Evolutionary conservation across 2,329 filamentous ascomycete genomes (phyloP).

Genomic region (Pseudocercospora pini-densiflorae): DNA sequence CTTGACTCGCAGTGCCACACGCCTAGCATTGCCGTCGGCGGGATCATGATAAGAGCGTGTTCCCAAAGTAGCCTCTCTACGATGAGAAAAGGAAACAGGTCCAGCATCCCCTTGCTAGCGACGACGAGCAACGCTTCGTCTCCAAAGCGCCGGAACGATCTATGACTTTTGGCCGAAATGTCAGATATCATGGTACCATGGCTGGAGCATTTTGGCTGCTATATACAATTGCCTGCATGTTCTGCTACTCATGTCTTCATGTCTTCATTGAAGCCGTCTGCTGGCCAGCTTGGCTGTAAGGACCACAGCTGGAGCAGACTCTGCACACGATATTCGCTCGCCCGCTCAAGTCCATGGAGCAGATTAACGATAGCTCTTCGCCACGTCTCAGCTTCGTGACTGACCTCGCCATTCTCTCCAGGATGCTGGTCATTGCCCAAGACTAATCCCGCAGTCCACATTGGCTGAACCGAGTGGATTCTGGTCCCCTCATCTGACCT

Average conservation of each 20-base stretch:
- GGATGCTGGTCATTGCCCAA: constrained; percentile 49
- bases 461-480: constrained; percentile 61
- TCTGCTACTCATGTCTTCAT: not conserved
- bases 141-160: not conserved
- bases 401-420: constrained; percentile 25
- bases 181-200: not conserved
- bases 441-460: constrained; percentile 67
- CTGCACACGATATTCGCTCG: constrained; percentile 63
- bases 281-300: constrained; percentile 26
- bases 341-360: constrained; percentile 64
- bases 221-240: not conserved
- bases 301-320: constrained; percentile 57
- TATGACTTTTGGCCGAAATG: not conserved
- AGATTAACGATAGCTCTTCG: constrained; percentile 60
- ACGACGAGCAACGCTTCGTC: not conserved
- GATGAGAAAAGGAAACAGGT: not conserved
- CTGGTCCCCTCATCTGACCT: constrained; percentile 61
- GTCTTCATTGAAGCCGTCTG: not conserved
- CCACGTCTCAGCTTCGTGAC: constrained; percentile 47
- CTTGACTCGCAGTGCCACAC: not conserved
- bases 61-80: not conserved
- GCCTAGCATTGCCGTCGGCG: not conserved
- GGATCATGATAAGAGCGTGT: not conserved
- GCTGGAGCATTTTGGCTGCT: not conserved
- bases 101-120: not conserved